Evolutionary conservation across 225 moss, liverwort and hornwort genomes (phyloP).

Genomic region (Climacium dendroides): DNA sequence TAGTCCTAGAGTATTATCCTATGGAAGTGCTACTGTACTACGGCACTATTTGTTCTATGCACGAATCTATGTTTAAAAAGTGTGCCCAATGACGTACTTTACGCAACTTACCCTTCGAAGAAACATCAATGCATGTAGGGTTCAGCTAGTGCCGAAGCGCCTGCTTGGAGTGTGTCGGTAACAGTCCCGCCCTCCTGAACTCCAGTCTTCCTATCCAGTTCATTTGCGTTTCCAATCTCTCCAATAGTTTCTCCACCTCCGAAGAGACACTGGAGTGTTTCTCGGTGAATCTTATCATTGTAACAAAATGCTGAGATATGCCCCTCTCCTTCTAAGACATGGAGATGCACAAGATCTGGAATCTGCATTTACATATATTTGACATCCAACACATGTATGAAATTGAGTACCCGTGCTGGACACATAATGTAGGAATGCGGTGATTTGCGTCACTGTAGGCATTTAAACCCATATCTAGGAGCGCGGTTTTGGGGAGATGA

Average conservation of each 20-base stretch:
- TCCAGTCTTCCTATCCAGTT: background rate
- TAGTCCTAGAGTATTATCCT: too few relatives aligned
- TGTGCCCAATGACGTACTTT: background rate
- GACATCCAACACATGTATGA: background rate
- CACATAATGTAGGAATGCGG: background rate
- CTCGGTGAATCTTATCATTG: conserved; percentile 33
- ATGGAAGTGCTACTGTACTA: too few relatives aligned
- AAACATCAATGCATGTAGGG: conserved; percentile 12
- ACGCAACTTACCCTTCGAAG: background rate
- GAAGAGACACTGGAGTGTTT: conserved; percentile 28
- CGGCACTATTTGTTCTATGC: too few relatives aligned
- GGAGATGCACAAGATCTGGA: conserved; percentile 35
- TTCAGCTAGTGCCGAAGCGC: background rate
- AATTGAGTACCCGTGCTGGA: background rate
- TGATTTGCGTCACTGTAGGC: background rate
- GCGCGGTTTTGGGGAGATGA: background rate
- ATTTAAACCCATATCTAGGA: background rate
- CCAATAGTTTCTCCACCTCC: background rate
- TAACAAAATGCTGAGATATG: conserved; percentile 38
- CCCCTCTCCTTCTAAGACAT: conserved; percentile 22
- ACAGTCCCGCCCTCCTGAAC: background rate
- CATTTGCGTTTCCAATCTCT: background rate
- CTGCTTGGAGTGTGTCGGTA: background rate
- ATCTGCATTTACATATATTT: background rate
- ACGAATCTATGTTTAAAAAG: background rate